Conservation (phyloP, 2,329 filamentous ascomycete species). For the Knoxdaviesia proteae region DNA sequence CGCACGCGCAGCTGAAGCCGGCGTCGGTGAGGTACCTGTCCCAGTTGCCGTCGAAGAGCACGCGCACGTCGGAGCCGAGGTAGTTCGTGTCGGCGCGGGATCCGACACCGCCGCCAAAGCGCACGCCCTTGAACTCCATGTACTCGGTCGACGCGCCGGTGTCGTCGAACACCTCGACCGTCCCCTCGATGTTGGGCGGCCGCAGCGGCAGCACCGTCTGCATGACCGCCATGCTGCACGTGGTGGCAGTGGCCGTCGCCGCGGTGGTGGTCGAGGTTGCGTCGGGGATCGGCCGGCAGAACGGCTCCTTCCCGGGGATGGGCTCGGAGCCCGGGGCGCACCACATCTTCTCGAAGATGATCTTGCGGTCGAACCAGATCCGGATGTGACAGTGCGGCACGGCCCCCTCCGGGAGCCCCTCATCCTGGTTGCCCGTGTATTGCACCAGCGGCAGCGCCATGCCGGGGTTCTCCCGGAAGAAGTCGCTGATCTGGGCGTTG, state of each 20-base stretch:
- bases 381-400: neutral
- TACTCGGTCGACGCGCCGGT: neutral
- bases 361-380: conserved; percentile 3
- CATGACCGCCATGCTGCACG: neutral
- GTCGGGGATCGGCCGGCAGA: neutral
- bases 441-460: neutral
- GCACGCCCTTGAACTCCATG: neutral
- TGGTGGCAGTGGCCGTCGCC: neutral
- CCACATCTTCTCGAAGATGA: conserved; percentile 11
- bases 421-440: neutral
- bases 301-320: neutral
- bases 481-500: neutral
- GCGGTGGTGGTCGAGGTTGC: neutral
- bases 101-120: conserved; percentile 1
- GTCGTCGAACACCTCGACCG: conserved; percentile 1
- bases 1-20: conserved; percentile 1
- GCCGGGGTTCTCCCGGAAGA: neutral
- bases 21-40: neutral
- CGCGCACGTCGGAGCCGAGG: conserved; percentile 1
- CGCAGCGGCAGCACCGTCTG: conserved; percentile 1
- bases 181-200: neutral
- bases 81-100: neutral
- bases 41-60: conserved; percentile 1
- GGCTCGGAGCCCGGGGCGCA: conserved; percentile 1
- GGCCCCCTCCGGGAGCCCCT: neutral